phyloP scores from a whole-genome alignment of 2,329 filamentous ascomycete species.

The Cadophora malorum region DNA sequence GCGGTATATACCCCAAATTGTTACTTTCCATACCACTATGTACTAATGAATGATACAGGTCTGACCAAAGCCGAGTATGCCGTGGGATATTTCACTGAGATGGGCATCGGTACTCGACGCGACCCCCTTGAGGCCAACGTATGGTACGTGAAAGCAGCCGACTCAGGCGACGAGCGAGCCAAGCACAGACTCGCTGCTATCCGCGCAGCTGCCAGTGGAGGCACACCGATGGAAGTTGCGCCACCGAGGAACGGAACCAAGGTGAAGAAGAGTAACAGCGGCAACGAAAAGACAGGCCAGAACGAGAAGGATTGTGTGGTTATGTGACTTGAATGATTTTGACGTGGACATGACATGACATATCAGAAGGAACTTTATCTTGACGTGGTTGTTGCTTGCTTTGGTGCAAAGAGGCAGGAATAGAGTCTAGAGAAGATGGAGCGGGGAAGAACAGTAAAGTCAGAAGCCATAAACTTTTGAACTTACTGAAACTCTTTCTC shows the following conservation, averaged over 20 bases:
- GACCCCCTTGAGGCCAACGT: constrained; percentile 97
- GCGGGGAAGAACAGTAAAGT: not conserved
- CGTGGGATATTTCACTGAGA: constrained; percentile 96
- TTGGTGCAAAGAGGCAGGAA: not conserved
- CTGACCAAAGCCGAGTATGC: constrained; percentile 81
- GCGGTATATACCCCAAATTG: constrained; percentile 64
- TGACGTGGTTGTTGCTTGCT: not conserved
- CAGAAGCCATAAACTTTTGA: not conserved
- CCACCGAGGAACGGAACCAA: constrained; percentile 39
- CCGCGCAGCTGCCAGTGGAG: constrained; percentile 72
- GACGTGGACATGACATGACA: constrained; percentile 13
- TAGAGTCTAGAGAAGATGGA: not conserved
- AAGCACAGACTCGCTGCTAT: constrained; percentile 88
- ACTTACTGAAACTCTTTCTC: not conserved
- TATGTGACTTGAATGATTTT: constrained; percentile 34
- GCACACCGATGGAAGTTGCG: constrained; percentile 44
- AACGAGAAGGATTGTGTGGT: constrained; percentile 41
- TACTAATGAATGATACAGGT: constrained; percentile 37
- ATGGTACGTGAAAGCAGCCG: constrained; percentile 96
- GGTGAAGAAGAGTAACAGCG: constrained; percentile 39
- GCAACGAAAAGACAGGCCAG: constrained; percentile 36
- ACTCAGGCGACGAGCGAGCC: constrained; percentile 88
- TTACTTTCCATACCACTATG: not conserved
- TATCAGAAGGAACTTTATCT: constrained; percentile 1
- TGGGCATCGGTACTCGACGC: constrained; percentile 93